These are phyloP conservation scores for Phytophthora citrophthora DNA, from an alignment of 352 stramenopile genomes.

Conservation along the genomic window DNA sequence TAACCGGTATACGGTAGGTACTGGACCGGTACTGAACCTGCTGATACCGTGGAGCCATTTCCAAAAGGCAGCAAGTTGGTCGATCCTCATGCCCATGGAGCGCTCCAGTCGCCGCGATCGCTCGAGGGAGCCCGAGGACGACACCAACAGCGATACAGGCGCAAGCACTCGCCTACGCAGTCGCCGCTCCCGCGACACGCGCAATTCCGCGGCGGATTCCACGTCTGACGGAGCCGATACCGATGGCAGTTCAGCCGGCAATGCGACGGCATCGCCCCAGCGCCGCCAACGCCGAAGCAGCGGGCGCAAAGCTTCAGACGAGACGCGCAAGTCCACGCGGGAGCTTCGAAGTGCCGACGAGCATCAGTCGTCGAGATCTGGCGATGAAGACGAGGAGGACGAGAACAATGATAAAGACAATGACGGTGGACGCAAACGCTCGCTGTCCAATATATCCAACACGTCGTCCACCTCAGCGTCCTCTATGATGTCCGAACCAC, in stretches of 20 bases:
- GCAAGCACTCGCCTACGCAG: constrained; percentile 44
- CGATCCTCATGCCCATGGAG: constrained; percentile 44
- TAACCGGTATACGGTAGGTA: too few species aligned
- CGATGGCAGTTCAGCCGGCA: constrained; percentile 50
- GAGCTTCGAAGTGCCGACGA: constrained; percentile 29
- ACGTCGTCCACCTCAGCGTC: constrained; percentile 59
- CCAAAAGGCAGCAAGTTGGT: not conserved
- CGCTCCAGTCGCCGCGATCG: constrained; percentile 57
- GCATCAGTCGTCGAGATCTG: constrained; percentile 30
- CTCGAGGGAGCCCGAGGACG: constrained; percentile 32
- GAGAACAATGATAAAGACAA: constrained; percentile 28
- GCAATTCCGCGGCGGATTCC: constrained; percentile 37
- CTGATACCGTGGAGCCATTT: too few species aligned
- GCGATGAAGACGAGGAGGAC: constrained; percentile 35
- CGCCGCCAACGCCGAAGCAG: constrained; percentile 26
- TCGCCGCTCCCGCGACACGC: constrained; percentile 38
- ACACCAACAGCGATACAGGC: constrained; percentile 36
- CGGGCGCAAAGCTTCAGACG: constrained; percentile 36
- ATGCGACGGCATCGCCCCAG: constrained; percentile 11
- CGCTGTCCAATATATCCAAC: constrained; percentile 71
- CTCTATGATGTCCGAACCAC: constrained; percentile 53
- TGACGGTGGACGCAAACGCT: constrained; percentile 46
- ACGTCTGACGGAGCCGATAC: constrained; percentile 69
- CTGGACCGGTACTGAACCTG: too few species aligned
- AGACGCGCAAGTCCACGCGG: constrained; percentile 22